These are phyloP conservation scores for Fusarium azukiicola DNA, from an alignment of 2,329 filamentous ascomycete species.

Conservation along the genomic window DNA sequence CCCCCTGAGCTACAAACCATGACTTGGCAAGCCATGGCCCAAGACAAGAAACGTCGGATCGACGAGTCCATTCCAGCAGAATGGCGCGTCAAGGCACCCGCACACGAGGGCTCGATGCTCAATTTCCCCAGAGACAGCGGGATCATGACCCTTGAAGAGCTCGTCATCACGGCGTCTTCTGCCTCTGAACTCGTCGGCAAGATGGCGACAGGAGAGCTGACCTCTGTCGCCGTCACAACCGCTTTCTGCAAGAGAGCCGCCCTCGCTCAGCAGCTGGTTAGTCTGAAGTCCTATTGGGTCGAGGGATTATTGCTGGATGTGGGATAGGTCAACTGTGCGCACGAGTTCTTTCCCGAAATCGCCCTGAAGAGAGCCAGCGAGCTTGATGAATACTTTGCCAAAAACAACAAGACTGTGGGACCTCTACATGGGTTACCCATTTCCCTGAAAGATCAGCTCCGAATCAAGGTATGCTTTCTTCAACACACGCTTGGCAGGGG, in stretches of 20 bases:
- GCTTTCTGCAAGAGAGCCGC: slow-evolving; percentile 74
- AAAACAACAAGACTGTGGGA: slow-evolving; percentile 69
- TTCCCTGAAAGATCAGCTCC: slow-evolving; percentile 70
- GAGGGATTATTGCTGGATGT: not conserved
- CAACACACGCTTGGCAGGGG: no score
- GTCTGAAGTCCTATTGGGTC: not conserved
- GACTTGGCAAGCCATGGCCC: slow-evolving; percentile 26
- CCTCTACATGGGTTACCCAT: slow-evolving; percentile 83
- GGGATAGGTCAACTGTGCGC: slow-evolving; percentile 66
- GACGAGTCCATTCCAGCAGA: slow-evolving; percentile 29
- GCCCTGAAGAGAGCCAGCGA: slow-evolving; percentile 69
- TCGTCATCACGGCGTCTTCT: slow-evolving; percentile 76
- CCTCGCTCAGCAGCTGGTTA: slow-evolving; percentile 76
- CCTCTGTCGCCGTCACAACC: slow-evolving; percentile 68
- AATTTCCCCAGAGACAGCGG: slow-evolving; percentile 59
- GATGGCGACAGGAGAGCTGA: slow-evolving; percentile 59
- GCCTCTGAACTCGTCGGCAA: slow-evolving; percentile 60
- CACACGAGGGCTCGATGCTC: slow-evolving; percentile 24
- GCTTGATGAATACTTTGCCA: slow-evolving; percentile 69
- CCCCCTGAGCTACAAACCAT: not conserved
- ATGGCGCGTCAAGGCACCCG: slow-evolving; percentile 29
- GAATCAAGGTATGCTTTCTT: slow-evolving; percentile 49
- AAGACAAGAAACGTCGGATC: slow-evolving; percentile 37
- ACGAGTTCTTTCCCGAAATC: slow-evolving; percentile 70
- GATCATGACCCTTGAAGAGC: slow-evolving; percentile 71